phyloP scores from a whole-genome alignment of 768 basidiomycete genomes.

The Hygrocybe punicea region DNA sequence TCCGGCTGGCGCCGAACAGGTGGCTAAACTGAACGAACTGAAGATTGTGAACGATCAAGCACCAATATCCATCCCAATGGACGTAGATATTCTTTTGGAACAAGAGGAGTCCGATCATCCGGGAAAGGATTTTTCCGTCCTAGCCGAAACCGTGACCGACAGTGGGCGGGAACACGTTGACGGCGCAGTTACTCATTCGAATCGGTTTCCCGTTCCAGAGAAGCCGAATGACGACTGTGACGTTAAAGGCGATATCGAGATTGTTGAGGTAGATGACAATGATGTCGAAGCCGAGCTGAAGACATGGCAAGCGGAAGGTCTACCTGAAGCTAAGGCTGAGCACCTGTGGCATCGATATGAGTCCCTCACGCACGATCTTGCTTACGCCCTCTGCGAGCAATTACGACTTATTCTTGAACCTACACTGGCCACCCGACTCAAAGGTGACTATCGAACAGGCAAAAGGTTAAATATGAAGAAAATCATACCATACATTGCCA shows the following conservation, averaged over 20 bases:
- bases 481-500: conserved; percentile 96
- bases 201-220: background rate
- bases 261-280: conserved; percentile 32
- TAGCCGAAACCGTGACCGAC: conserved; percentile 19
- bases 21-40: conserved; percentile 76
- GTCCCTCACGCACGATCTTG: conserved; percentile 84
- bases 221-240: conserved; percentile 2
- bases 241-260: conserved; percentile 31
- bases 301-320: conserved; percentile 59
- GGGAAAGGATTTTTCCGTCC: conserved; percentile 17
- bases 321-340: conserved; percentile 55
- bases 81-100: conserved; percentile 38
- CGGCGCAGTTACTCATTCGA: conserved; percentile 45
- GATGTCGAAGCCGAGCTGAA: conserved; percentile 50
- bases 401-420: conserved; percentile 95
- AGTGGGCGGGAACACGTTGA: conserved; percentile 37
- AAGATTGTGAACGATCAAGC: conserved; percentile 63
- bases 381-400: conserved; percentile 91
- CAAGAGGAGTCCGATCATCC: conserved; percentile 27
- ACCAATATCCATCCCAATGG: conserved; percentile 44
- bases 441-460: conserved; percentile 96
- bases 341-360: conserved; percentile 92
- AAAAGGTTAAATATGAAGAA: conserved; percentile 99
- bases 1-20: conserved; percentile 78
- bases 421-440: conserved; percentile 86